Percentiles rank a stretch among this genome's conserved stretches.
Conservation (phyloP, 2,329 filamentous ascomycete species). For the Truncatella angustata region DNA sequence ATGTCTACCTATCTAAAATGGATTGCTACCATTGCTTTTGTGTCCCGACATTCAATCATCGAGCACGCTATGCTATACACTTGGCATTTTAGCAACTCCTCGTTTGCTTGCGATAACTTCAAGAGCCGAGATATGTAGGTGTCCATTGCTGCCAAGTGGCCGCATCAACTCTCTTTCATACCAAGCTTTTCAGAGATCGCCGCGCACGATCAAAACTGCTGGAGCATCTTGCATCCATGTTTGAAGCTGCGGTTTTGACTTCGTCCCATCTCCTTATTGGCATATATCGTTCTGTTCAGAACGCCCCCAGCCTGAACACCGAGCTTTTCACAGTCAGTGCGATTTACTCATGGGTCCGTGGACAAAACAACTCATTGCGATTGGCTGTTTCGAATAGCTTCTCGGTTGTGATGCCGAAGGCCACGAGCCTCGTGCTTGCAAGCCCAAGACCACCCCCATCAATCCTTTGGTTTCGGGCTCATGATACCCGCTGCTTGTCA, state of each 20-base stretch:
- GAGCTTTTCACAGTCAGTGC: not conserved
- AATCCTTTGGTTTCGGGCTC: not conserved
- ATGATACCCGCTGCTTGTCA: not conserved
- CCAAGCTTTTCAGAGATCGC: not conserved
- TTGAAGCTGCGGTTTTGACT: not conserved
- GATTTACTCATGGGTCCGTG: not conserved
- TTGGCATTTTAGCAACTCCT: too few species aligned
- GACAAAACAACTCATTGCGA: not conserved
- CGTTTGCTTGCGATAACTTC: not conserved
- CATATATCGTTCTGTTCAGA: not conserved
- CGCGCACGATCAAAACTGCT: conserved; percentile 1
- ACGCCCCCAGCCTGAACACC: not conserved
- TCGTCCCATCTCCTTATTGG: not conserved
- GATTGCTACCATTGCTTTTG: too few species aligned
- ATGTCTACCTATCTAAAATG: too few species aligned
- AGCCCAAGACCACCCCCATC: not conserved
- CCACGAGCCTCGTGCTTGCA: not conserved
- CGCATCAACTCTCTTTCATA: not conserved
- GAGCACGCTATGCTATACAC: too few species aligned
- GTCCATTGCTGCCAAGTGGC: not conserved
- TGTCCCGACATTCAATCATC: too few species aligned
- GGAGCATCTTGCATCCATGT: not conserved
- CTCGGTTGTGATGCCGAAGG: not conserved
- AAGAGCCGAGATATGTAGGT: not conserved
- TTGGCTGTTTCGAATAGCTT: not conserved